A percentile compares a stretch with the other conserved stretches of the same genome.
Conservation (phyloP, 2,329 filamentous ascomycete genomes). For the Pseudonectria buxi region DNA sequence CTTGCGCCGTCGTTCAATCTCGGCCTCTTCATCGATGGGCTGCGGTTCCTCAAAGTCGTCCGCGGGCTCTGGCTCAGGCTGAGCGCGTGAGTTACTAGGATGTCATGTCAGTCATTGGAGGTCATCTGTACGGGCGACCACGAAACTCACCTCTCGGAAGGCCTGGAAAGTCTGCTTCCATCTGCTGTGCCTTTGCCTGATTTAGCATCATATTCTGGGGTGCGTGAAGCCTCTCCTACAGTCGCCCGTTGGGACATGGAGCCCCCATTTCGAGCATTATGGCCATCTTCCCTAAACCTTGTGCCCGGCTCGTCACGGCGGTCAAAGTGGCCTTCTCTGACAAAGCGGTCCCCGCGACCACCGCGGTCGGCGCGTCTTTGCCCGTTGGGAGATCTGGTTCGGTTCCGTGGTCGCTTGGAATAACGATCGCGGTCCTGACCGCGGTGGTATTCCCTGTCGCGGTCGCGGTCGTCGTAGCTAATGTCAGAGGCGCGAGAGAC, state of each 20-base stretch:
- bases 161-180: slow-evolving; percentile 12
- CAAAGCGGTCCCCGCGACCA: slow-evolving; percentile 25
- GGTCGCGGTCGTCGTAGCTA: slow-evolving; percentile 46
- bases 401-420: slow-evolving; percentile 46
- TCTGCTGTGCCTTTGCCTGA: slow-evolving; percentile 44
- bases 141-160: slow-evolving; percentile 13
- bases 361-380: slow-evolving; percentile 31
- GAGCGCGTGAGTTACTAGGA: slow-evolving; percentile 8
- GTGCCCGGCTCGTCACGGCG: slow-evolving; percentile 14
- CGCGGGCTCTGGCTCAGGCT: slow-evolving; percentile 25
- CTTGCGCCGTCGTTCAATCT: slow-evolving; percentile 79
- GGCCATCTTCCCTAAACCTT: slow-evolving; percentile 36
- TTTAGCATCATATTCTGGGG: slow-evolving; percentile 62
- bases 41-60: slow-evolving; percentile 48
- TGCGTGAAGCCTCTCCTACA: slow-evolving; percentile 51
- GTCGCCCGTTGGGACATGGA: slow-evolving; percentile 59
- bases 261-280: slow-evolving; percentile 37
- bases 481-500: slow-evolving; percentile 34
- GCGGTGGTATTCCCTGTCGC: slow-evolving; percentile 33
- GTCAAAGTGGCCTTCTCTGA: slow-evolving; percentile 24
- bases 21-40: slow-evolving; percentile 70
- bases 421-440: slow-evolving; percentile 42
- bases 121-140: not conserved
- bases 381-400: slow-evolving; percentile 45
- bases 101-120: slow-evolving; percentile 6